Conservation (phyloP, 768 basidiomycete species). For the Kwoniella newhampshirensis region DNA sequence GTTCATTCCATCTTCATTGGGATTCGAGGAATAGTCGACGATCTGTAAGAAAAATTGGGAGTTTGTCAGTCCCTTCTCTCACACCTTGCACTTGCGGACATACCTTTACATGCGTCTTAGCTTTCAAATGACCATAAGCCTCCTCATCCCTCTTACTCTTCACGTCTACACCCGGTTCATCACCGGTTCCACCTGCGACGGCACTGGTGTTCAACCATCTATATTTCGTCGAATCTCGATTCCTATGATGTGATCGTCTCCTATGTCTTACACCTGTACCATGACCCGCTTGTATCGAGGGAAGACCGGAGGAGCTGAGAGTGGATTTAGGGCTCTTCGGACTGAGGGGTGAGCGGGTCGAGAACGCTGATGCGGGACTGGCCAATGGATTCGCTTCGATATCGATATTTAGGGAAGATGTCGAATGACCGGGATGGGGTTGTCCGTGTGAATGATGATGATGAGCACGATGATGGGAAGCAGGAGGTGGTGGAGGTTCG, state of each 20-base stretch:
- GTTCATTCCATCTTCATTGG: conserved; percentile 37
- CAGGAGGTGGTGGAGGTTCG: not conserved
- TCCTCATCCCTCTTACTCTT: conserved; percentile 44
- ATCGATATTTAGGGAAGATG: not conserved
- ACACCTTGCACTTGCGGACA: too few relatives aligned
- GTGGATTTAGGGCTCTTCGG: not conserved
- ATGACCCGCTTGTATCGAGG: too few relatives aligned
- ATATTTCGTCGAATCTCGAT: conserved; percentile 21
- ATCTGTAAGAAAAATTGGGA: conserved; percentile 29
- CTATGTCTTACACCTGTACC: conserved; percentile 7
- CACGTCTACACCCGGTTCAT: conserved; percentile 53
- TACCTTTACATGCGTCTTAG: conserved; percentile 39
- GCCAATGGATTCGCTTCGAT: conserved; percentile 5
- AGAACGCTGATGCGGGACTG: conserved; percentile 1
- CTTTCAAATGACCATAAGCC: conserved; percentile 43
- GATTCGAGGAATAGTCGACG: conserved; percentile 45
- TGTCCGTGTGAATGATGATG: too few relatives aligned
- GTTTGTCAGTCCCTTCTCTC: too few relatives aligned
- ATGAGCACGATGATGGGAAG: too few relatives aligned
- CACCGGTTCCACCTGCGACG: conserved; percentile 42
- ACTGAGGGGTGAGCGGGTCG: conserved; percentile 4
- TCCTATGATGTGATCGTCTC: conserved; percentile 5
- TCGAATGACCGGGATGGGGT: not conserved
- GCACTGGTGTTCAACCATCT: conserved; percentile 30
- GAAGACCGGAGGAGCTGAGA: not conserved